Conservation (phyloP, 2,329 filamentous ascomycete genomes). For the Anisogramma anomala region DNA sequence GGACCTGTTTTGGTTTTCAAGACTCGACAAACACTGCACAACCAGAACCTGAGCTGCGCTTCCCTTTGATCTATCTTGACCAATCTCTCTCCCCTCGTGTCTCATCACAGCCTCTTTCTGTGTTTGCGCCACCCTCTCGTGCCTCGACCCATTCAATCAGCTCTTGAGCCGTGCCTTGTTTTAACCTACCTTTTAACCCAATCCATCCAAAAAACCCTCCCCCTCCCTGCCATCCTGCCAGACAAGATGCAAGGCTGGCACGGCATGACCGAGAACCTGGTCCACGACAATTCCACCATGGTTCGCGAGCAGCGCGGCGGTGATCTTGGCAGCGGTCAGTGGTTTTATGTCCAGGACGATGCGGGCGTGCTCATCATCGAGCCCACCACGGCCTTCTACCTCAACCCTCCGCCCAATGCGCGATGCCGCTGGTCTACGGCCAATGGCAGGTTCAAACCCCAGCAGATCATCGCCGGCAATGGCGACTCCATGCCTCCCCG, state of each 20-base stretch:
- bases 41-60: too few species aligned
- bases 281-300: background rate
- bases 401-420: constrained; percentile 4
- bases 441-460: constrained; percentile 2
- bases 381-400: constrained; percentile 15
- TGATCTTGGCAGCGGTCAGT: background rate
- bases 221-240: background rate
- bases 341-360: constrained; percentile 5
- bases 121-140: background rate
- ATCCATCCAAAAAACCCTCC: background rate
- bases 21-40: too few species aligned
- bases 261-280: constrained; percentile 23
- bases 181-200: background rate
- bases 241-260: constrained; percentile 3
- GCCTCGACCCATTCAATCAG: background rate
- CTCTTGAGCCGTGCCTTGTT: background rate
- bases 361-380: constrained; percentile 7
- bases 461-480: background rate
- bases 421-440: constrained; percentile 16
- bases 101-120: background rate
- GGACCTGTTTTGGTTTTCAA: too few species aligned
- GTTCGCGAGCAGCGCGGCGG: background rate
- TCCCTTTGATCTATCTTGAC: too few species aligned
- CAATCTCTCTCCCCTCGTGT: too few species aligned
- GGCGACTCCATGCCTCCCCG: constrained; percentile 1